These are phyloP conservation scores for Carex cristatella DNA, from an alignment of 176 grass and related monocot species.

Conservation along the genomic window DNA sequence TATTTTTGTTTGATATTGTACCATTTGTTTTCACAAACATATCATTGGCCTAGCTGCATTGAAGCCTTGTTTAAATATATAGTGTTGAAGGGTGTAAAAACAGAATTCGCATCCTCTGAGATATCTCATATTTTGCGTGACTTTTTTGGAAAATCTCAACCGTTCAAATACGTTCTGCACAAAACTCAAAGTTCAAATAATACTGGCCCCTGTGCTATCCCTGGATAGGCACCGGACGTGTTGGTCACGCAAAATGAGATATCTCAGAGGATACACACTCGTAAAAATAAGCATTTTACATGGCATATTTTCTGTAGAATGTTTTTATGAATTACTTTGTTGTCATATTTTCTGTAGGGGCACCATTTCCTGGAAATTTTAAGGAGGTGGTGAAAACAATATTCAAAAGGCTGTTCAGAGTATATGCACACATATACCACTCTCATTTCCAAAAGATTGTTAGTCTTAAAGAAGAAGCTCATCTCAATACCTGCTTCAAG, in stretches of 20 bases:
- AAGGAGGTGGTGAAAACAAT: slow-evolving; percentile 98
- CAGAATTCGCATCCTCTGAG: no score
- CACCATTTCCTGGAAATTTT: slow-evolving; percentile 89
- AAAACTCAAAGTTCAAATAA: no score
- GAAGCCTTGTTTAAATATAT: neutral
- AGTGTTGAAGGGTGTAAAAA: neutral
- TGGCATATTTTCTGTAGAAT: neutral
- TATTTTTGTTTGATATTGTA: neutral
- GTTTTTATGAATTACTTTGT: neutral
- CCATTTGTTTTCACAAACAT: neutral
- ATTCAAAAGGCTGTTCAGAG: slow-evolving; percentile 93
- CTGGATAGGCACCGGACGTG: no score
- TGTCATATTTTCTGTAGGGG: slow-evolving; percentile 36
- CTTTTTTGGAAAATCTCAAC: no score
- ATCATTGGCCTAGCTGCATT: neutral
- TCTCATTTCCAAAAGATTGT: slow-evolving; percentile 99
- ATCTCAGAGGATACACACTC: no score
- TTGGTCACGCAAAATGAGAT: no score
- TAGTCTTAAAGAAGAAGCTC: slow-evolving; percentile 95
- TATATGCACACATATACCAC: slow-evolving; percentile 95
- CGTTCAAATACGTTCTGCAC: no score
- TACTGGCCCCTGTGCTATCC: no score
- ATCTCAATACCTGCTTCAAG: slow-evolving; percentile 99
- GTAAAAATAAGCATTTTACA: neutral
- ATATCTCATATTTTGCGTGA: no score